These are phyloP conservation scores for Tylopilus microsporus DNA, from an alignment of 1,284 basidiomycete species.

Conservation along the genomic window DNA sequence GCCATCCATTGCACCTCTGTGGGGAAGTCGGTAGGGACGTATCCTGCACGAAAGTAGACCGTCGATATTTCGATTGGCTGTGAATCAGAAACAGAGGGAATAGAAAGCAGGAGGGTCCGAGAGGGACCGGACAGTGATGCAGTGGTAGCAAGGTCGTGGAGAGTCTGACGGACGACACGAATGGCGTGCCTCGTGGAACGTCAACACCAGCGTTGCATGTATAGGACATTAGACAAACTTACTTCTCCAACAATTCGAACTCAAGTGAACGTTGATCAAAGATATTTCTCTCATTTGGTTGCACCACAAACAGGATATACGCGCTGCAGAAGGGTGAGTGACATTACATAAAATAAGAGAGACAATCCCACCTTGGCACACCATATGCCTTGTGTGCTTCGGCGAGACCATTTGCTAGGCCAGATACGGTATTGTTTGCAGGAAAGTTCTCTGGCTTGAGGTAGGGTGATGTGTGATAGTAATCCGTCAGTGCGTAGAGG, in stretches of 20 bases:
- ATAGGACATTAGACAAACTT: slow-evolving; percentile 18
- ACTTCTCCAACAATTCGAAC: slow-evolving; percentile 78
- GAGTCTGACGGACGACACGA: slow-evolving; percentile 68
- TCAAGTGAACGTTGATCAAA: slow-evolving; percentile 93
- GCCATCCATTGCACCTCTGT: slow-evolving; percentile 59
- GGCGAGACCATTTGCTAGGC: slow-evolving; percentile 73
- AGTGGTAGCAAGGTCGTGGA: slow-evolving; percentile 57
- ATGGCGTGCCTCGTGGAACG: slow-evolving; percentile 59
- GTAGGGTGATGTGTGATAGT: slow-evolving; percentile 56
- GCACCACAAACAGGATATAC: slow-evolving; percentile 83
- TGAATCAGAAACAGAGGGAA: slow-evolving; percentile 21
- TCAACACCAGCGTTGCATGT: not conserved
- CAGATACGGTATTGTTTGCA: slow-evolving; percentile 65
- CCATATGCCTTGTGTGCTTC: slow-evolving; percentile 76
- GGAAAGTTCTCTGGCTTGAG: slow-evolving; percentile 65
- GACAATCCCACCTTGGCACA: slow-evolving; percentile 40
- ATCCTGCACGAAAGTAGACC: slow-evolving; percentile 86
- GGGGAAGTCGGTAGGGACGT: slow-evolving; percentile 81
- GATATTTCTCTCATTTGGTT: slow-evolving; percentile 87
- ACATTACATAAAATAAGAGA: not conserved
- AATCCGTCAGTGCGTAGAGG: slow-evolving; percentile 59
- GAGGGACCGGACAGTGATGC: slow-evolving; percentile 46
- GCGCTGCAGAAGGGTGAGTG: slow-evolving; percentile 41
- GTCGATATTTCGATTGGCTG: slow-evolving; percentile 67
- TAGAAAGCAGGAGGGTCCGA: slow-evolving; percentile 35